These are phyloP conservation scores for Fusarium circinatum DNA, from an alignment of 2,329 filamentous ascomycete genomes.

Conservation along the genomic window DNA sequence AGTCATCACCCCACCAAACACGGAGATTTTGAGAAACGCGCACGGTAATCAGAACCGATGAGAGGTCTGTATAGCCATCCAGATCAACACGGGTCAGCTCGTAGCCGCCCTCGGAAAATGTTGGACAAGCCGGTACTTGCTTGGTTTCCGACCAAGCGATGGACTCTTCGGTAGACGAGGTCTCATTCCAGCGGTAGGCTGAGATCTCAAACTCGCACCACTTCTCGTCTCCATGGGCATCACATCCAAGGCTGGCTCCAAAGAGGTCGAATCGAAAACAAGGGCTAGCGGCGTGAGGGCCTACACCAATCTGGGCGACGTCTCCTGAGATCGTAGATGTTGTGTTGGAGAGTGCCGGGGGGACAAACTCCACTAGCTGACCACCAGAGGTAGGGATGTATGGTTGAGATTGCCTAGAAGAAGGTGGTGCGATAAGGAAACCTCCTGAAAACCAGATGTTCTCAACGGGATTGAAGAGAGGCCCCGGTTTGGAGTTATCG, in stretches of 20 bases:
- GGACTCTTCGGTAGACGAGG: slow-evolving; percentile 48
- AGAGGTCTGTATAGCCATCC: slow-evolving; percentile 52
- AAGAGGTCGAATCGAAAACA: slow-evolving; percentile 56
- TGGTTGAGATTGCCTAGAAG: slow-evolving; percentile 46
- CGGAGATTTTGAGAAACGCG: slow-evolving; percentile 52
- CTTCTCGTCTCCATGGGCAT: slow-evolving; percentile 48
- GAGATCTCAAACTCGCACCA: slow-evolving; percentile 56
- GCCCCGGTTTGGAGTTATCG: slow-evolving; percentile 49
- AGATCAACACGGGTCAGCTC: slow-evolving; percentile 50
- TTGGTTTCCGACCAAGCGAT: slow-evolving; percentile 55
- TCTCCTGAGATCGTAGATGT: slow-evolving; percentile 44
- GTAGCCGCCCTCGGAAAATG: slow-evolving; percentile 48
- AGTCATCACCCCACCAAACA: slow-evolving; percentile 56
- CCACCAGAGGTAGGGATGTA: slow-evolving; percentile 53
- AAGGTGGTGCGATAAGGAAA: slow-evolving; percentile 52
- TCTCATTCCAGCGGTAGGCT: slow-evolving; percentile 52
- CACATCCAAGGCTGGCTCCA: slow-evolving; percentile 53
- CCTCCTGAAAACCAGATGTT: slow-evolving; percentile 57
- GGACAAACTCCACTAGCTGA: slow-evolving; percentile 54
- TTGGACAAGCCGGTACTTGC: slow-evolving; percentile 51
- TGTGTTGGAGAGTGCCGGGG: slow-evolving; percentile 48
- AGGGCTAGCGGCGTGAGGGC: slow-evolving; percentile 49
- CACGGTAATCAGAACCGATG: slow-evolving; percentile 52
- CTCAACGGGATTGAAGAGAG: slow-evolving; percentile 53
- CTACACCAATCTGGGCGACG: slow-evolving; percentile 53